These are phyloP conservation scores for Schizopora paradoxa DNA, from an alignment of 1,284 basidiomycete genomes.

Conservation along the genomic window DNA sequence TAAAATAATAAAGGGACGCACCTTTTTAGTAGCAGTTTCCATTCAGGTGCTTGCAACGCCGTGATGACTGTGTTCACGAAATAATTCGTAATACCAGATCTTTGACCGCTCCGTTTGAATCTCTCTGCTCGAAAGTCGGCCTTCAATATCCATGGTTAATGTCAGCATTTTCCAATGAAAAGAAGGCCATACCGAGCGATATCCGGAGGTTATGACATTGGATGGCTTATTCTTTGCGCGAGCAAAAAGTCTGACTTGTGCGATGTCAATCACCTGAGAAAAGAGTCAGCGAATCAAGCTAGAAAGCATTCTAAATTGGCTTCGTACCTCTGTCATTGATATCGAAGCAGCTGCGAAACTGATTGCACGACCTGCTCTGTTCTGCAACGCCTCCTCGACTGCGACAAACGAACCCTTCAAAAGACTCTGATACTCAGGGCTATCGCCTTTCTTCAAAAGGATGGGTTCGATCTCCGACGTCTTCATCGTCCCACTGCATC, in stretches of 20 bases:
- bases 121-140: conserved; percentile 21
- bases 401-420: conserved; percentile 44
- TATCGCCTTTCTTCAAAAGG: conserved; percentile 30
- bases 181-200: conserved; percentile 44
- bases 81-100: conserved; percentile 46
- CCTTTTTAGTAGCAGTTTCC: conserved; percentile 62
- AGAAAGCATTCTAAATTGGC: neutral
- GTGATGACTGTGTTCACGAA: conserved; percentile 74
- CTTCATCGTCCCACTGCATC: neutral
- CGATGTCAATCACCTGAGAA: conserved; percentile 51
- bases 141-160: conserved; percentile 5
- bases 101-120: conserved; percentile 25
- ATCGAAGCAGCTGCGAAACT: conserved; percentile 35
- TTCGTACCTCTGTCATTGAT: conserved; percentile 51
- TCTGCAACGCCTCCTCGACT: conserved; percentile 20
- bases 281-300: neutral
- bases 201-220: conserved; percentile 64
- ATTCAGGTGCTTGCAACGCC: conserved; percentile 57
- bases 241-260: conserved; percentile 47
- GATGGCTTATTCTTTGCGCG: conserved; percentile 34
- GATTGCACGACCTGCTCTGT: conserved; percentile 23
- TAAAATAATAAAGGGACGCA: conserved; percentile 25
- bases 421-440: conserved; percentile 34
- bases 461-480: neutral
- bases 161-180: neutral